Base-by-base conservation (phyloP, 805 yeast genomes). In the Yamadazyma laniorum region DNA sequence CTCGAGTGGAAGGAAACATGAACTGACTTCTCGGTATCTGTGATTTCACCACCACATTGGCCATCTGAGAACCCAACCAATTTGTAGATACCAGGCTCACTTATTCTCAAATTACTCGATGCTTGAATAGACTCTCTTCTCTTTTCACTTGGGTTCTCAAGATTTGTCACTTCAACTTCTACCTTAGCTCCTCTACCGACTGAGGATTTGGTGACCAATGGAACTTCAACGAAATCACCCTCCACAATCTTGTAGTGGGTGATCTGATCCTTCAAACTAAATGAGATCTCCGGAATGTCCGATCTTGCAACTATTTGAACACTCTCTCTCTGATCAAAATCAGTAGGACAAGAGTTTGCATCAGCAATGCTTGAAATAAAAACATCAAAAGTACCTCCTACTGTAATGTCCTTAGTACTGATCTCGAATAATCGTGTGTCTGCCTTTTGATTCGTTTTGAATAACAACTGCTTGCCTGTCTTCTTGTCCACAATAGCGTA, bases 261-360 rank as follows among this genome's bases (percentile, higher is more conserved):
- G 29, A 48, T 37, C 35, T 52, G 36, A 35, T 52, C 29, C 7
- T 40, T 29, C 2, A 29, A 23, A 15, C 58, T 46, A 37, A 74
- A 64, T 6, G 55, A 48, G 8, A 73, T 47, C 29, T 57, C 56
- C 0, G 98, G 95, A 2, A 81, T 62, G 39, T 82, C 86, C 35
- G 79, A 66, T 50, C 90, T 76, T 1, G 89, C 89, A 21, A 71
- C 68, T n/a, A 93, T 66, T 18, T 62, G 72, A 19, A 66, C 45
- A 2, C 43, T 40, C 45, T 85, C 90, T 16, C 75, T 74, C 14
- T 75, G 78, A 32, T 78, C 74, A 9, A 30, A 62, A 9, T 77
- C 78, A n/a, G 86, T 91, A 15, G 74, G 70, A 62, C 99, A 93
- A 1, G 81, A 80, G 8, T 85, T 76, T n/a, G 77, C 72, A 56